Base-by-base conservation (phyloP, 192 early-diverging fungal genomes). In the Chytriomyces confervae region DNA sequence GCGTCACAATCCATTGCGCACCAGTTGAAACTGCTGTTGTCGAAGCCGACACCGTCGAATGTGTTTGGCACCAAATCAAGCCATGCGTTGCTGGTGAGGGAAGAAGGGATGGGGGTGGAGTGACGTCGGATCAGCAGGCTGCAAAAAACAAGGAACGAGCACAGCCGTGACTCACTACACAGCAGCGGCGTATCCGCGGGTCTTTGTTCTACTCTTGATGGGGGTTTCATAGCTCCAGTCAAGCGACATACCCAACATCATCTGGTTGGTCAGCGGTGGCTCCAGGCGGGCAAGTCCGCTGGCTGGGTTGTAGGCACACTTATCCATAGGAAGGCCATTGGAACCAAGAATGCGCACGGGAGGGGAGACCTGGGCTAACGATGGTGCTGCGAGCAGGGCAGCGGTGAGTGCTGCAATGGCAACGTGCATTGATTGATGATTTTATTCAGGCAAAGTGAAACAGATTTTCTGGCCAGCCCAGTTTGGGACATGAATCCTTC, bases 21-120 rank as follows among this genome's bases (percentile, higher is more conserved):
- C 86, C 86, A 87, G 47, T 79, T 63, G 72, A 83, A 53, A 8
- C 60, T 46, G 72, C 61, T 64, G 47, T 47, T 60, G 48, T 79
- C 72, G 46, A 73, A 81, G 10, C 72, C 72, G 53, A 63, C n/a
- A 13, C 64, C 60, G 29, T 36, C 45, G 18, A 29, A 51, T 29
- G 50, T 66, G 23, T 47, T 61, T 10, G 64, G 67, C 44, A 76
- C 51, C 7, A 83, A 36, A 20, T 77, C 36, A 7, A 84, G 24
- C 73, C 78, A 84, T 13, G 82, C 79, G 50, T 83, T 83, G 44
- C 69, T 75, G 48, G 48, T 44, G 44, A 48, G 2, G 8, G 27
- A 9, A 45, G 51, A 23, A 23, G n/a, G 57, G 57, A 5, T 16
- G 53, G 9, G 2, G 9, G 43, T 6, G 43, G 16, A 36, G 44